Conservation (phyloP, 2,329 filamentous ascomycete species). For the Colletotrichum liriopes region DNA sequence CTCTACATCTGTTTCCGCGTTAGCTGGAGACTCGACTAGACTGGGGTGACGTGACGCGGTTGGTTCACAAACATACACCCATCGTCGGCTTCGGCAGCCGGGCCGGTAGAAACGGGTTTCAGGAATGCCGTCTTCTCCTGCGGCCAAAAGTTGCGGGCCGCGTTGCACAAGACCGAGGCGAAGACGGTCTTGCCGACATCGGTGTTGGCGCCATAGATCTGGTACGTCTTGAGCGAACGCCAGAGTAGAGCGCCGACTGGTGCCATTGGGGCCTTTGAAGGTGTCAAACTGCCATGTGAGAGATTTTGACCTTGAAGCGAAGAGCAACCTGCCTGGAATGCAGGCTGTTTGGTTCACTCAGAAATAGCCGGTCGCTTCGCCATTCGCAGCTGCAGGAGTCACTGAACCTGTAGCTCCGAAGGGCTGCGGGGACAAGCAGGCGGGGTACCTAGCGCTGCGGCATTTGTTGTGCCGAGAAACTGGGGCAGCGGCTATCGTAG, state of each 20-base stretch:
- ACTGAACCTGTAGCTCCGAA: conserved; percentile 13
- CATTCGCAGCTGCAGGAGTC: neutral
- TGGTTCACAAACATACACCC: conserved; percentile 60
- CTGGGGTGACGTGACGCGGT: neutral
- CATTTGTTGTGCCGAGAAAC: conserved; percentile 35
- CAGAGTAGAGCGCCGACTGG: conserved; percentile 75
- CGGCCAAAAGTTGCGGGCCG: conserved; percentile 64
- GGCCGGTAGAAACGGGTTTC: conserved; percentile 87
- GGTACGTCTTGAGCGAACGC: conserved; percentile 78
- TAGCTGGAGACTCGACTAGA: neutral
- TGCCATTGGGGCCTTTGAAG: conserved; percentile 50
- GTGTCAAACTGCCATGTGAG: conserved; percentile 5
- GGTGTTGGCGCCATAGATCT: conserved; percentile 88
- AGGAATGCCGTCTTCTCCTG: conserved; percentile 74
- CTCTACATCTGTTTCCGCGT: conserved; percentile 15
- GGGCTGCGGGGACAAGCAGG: conserved; percentile 8
- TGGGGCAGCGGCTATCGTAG: conserved; percentile 31
- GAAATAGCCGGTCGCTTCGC: neutral
- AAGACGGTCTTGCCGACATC: conserved; percentile 89
- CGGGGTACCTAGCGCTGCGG: conserved; percentile 35
- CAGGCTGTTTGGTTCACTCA: neutral
- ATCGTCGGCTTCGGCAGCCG: conserved; percentile 79
- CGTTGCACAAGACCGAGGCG: conserved; percentile 79
- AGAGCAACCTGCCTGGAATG: neutral
- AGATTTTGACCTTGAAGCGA: neutral